These are phyloP conservation scores for Ceratocystiopsis sp. DNA, from an alignment of 2,329 filamentous ascomycete genomes.

Conservation along the genomic window DNA sequence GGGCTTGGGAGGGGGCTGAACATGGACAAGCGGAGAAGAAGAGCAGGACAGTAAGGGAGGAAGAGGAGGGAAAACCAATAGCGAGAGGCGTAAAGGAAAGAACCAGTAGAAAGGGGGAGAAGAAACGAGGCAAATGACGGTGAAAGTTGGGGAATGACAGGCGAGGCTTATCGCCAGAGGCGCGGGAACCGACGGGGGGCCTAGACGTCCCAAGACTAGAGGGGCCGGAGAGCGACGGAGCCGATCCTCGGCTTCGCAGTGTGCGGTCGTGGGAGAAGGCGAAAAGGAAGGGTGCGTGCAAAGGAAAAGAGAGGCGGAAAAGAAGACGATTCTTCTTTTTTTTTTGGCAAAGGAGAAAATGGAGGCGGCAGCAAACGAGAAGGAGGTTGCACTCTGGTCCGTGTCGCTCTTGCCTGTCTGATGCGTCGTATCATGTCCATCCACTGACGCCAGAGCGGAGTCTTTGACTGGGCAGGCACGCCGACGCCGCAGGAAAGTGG, in stretches of 20 bases:
- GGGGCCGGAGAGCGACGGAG: too few species aligned
- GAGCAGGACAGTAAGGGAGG: not conserved
- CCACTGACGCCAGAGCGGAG: too few species aligned
- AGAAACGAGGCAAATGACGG: too few species aligned
- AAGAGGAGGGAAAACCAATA: not conserved
- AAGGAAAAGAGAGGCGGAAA: not conserved
- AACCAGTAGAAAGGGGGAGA: not conserved
- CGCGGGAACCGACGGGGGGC: too few species aligned
- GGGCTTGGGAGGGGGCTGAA: not conserved
- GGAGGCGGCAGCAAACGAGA: too few species aligned
- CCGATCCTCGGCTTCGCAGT: too few species aligned
- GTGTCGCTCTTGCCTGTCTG: not conserved
- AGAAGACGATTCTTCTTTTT: not conserved
- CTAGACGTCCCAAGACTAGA: too few species aligned
- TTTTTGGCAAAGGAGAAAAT: not conserved
- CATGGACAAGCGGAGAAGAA: not conserved
- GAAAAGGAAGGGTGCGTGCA: not conserved
- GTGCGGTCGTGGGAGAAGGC: not conserved
- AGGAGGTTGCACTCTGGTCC: not conserved
- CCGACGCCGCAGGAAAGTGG: too few species aligned
- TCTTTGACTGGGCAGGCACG: too few species aligned
- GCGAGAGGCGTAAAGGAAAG: not conserved
- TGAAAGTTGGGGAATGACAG: not conserved
- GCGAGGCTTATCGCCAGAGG: too few species aligned
- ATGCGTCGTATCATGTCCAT: too few species aligned